Conservation (phyloP, 805 yeast species). For the Blastobotrys mokoenaii region DNA sequence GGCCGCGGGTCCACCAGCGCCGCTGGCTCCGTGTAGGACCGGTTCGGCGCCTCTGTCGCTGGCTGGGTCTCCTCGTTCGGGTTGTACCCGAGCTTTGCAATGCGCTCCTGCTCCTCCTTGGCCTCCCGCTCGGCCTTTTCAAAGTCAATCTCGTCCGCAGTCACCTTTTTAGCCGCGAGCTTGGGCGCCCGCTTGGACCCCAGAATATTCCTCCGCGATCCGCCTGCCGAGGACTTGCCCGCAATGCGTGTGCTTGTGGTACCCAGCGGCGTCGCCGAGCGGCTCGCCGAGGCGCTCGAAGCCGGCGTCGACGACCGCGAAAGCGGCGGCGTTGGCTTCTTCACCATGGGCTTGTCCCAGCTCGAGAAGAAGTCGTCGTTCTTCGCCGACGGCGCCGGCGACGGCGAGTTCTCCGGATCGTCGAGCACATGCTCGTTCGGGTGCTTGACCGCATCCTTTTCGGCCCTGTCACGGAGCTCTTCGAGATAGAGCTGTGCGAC, state of each 20-base stretch:
- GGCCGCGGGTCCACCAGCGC: background rate
- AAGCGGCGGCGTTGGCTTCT: slow-evolving; percentile 35
- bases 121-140: slow-evolving; percentile 73
- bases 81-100: slow-evolving; percentile 36
- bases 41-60: background rate
- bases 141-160: slow-evolving; percentile 46
- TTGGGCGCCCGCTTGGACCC: slow-evolving; percentile 22
- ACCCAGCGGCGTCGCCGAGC: slow-evolving; percentile 14
- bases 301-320: slow-evolving; percentile 29
- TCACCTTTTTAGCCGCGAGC: slow-evolving; percentile 27
- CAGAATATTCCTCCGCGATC: slow-evolving; percentile 22
- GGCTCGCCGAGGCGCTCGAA: slow-evolving; percentile 9
- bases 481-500: slow-evolving; percentile 77
- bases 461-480: slow-evolving; percentile 62
- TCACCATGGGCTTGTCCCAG: slow-evolving; percentile 73
- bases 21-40: background rate
- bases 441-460: slow-evolving; percentile 54
- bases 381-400: slow-evolving; percentile 12
- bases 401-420: slow-evolving; percentile 17
- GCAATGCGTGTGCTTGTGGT: slow-evolving; percentile 6
- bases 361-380: slow-evolving; percentile 82
- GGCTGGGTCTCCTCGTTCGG: slow-evolving; percentile 24
- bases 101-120: slow-evolving; percentile 68
- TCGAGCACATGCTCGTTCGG: slow-evolving; percentile 71
- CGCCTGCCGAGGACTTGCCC: slow-evolving; percentile 8